Base-by-base conservation (phyloP, 2,329 filamentous ascomycete species). In the Tothia fuscella region DNA sequence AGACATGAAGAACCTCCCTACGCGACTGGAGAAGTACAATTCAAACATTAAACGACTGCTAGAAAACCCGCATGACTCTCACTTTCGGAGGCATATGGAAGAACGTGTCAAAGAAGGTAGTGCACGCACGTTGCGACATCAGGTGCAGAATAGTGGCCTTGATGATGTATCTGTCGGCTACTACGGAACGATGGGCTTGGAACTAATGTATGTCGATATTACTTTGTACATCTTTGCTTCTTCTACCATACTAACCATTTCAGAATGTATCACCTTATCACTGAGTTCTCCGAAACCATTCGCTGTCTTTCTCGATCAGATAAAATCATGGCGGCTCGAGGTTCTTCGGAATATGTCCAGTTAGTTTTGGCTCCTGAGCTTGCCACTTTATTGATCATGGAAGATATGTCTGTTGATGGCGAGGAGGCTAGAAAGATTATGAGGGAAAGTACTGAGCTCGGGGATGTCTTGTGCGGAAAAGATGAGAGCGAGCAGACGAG, bases 111-210 rank as follows among this genome's bases (percentile, higher is more conserved):
- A 69, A 42, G 59, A 64, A 2, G 79, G 78, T 10, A 68, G 71
- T 53, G 73, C 72, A 22, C 69, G 74, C 40, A 80, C 72, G 20
- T 63, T 82, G 43, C 64, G 74, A 39, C 71, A 74, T 45, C 76
- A 68, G 38, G 60, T 50, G 22, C 52, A 63, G 16, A 57, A 55
- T 44, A 59, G 51, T n/a, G 57, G 55, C 37, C 70, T 48, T 37
- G 40, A 46, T 66, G 42, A 67, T 80, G 22, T 78, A 73, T 3
- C 50, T 47, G 5, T 82, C 82, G 87, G 87, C 0, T 94, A 93
- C 60, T 94, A 93, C 59, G 87, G 87, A 2, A 72, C 79, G 3
- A 73, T 78, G 16, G 87, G 87, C 1, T 68, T 82, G 39, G 74
- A 74, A 37, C 62, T 72, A 39, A 84, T 94, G 71, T 82, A 76